These are phyloP conservation scores for Fragilaria crotonensis DNA, from an alignment of 108 stramenopile species.

Conservation along the genomic window DNA sequence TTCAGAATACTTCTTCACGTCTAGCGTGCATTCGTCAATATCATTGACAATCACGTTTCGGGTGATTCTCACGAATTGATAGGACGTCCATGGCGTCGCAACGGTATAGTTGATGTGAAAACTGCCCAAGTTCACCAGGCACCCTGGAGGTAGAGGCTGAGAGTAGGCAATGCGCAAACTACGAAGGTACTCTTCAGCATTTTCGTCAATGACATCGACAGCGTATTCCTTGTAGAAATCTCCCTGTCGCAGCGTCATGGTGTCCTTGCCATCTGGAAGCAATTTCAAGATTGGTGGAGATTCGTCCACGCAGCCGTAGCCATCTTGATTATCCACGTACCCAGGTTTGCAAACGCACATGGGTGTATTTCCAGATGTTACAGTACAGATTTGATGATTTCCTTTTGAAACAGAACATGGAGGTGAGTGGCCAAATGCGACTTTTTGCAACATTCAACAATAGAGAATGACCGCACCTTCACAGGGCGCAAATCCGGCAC, in stretches of 20 bases:
- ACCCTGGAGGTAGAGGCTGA: conserved; percentile 71
- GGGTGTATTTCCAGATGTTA: conserved; percentile 40
- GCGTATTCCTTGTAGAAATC: conserved; percentile 81
- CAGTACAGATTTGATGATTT: conserved; percentile 64
- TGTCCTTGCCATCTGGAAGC: conserved; percentile 36
- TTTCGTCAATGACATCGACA: conserved; percentile 82
- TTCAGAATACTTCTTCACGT: conserved; percentile 24
- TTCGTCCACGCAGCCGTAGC: conserved; percentile 86
- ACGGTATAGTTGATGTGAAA: conserved; percentile 92
- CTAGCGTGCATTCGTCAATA: conserved; percentile 79
- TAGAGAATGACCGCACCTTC: conserved; percentile 29
- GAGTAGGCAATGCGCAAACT: conserved; percentile 80
- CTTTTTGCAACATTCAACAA: conserved; percentile 1
- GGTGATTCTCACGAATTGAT: conserved; percentile 47
- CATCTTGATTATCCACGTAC: conserved; percentile 40
- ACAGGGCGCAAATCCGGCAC: conserved; percentile 77
- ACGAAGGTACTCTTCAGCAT: conserved; percentile 81
- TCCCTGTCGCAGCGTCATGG: conserved; percentile 63
- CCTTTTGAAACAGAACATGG: conserved; percentile 17
- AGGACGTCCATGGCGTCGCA: conserved; percentile 83
- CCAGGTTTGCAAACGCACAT: conserved; percentile 75
- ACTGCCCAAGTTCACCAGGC: conserved; percentile 71
- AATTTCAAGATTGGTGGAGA: conserved; percentile 62
- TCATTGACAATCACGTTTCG: conserved; percentile 84
- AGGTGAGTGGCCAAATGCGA: neutral